Percentiles rank a stretch among this genome's conserved stretches.
Conservation (phyloP, 768 basidiomycete genomes). For the Psilocybe azurescens region DNA sequence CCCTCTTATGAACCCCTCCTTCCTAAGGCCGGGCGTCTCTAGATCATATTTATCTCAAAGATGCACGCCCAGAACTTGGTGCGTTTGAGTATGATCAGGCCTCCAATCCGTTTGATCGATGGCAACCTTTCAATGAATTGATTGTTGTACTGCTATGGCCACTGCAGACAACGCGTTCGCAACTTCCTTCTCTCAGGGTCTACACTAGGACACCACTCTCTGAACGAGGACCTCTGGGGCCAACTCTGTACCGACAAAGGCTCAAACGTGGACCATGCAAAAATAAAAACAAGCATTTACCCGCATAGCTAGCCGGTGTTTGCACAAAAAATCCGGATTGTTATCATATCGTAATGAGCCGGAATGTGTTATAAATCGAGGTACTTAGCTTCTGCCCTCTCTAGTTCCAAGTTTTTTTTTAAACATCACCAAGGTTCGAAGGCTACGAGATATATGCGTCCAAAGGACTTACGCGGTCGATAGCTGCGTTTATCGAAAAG, state of each 20-base stretch:
- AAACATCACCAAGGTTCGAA: no score
- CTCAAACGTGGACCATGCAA: neutral
- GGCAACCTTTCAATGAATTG: neutral
- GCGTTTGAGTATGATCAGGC: no score
- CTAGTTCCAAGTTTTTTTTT: no score
- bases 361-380: no score
- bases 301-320: neutral
- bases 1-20: constrained; percentile 4
- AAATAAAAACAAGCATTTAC: neutral
- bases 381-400: no score
- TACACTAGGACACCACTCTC: no score
- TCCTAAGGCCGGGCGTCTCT: constrained; percentile 2
- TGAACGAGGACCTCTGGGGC: neutral
- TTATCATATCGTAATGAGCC: no score
- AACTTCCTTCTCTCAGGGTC: no score
- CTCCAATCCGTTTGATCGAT: neutral
- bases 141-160: neutral
- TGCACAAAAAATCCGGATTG: no score
- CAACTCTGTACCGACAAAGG: neutral
- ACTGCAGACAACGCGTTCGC: neutral
- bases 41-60: neutral
- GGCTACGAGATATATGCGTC: no score
- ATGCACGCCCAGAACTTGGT: neutral
- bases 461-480: no score
- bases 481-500: no score